Conservation (phyloP, 495 filamentous ascomycete genomes). For the Talaromyces borbonicus region DNA sequence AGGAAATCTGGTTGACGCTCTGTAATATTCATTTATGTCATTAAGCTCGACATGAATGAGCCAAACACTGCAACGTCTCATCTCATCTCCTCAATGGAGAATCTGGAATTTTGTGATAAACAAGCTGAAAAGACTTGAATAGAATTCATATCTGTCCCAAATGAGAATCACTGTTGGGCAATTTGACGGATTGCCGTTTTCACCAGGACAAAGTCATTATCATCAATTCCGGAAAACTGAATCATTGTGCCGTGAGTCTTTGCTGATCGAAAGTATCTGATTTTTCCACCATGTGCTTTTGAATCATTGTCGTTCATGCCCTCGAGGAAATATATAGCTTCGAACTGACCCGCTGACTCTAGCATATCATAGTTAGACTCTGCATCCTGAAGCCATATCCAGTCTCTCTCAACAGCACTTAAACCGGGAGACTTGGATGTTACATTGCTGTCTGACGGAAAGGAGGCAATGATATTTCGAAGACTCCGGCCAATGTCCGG, state of each 20-base stretch:
- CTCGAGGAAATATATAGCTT: constrained; percentile 4
- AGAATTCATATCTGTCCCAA: no score
- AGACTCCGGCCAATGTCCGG: constrained; percentile 2
- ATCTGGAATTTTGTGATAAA: no score
- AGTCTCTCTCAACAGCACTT: background rate
- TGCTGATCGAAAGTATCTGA: background rate
- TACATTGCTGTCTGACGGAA: background rate
- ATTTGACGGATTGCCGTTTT: background rate
- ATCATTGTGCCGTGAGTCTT: constrained; percentile 7
- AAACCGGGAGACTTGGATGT: background rate
- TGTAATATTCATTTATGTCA: no score
- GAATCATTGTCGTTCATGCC: background rate
- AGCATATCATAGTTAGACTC: background rate
- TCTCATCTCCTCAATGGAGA: no score
- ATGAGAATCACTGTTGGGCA: no score
- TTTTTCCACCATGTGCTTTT: background rate
- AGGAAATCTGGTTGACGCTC: no score
- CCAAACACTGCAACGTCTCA: no score
- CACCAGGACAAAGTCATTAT: constrained; percentile 2
- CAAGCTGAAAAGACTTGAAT: no score
- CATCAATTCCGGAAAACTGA: background rate
- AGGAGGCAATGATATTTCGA: background rate
- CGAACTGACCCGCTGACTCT: background rate
- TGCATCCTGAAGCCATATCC: background rate
- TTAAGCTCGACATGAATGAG: no score